Evolutionary conservation across 495 filamentous ascomycete genomes (phyloP).

Genomic region (Lasiosphaeria miniovina): DNA sequence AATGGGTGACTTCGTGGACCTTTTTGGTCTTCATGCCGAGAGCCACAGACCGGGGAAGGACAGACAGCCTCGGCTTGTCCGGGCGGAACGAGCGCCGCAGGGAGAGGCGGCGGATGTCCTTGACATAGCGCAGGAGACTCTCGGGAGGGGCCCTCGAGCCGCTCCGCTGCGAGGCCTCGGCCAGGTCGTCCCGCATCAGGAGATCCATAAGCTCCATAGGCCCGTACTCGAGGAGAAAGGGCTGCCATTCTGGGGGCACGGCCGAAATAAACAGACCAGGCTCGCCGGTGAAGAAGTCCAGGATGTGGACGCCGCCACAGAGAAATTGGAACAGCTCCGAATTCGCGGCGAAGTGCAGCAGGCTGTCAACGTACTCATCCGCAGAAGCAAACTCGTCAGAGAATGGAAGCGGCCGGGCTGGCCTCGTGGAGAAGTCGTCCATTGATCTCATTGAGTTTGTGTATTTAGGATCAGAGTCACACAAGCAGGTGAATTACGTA

Average conservation of each 20-base stretch:
- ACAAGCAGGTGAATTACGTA: background rate
- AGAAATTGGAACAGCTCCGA: conserved; percentile 79
- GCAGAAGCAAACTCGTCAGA: conserved; percentile 42
- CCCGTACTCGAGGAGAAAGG: conserved; percentile 66
- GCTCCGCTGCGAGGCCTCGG: conserved; percentile 27
- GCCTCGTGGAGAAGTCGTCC: conserved; percentile 32
- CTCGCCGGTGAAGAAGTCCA: conserved; percentile 91
- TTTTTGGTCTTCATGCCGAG: conserved; percentile 97
- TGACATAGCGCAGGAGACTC: conserved; percentile 70
- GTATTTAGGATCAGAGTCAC: background rate
- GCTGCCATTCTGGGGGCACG: conserved; percentile 75
- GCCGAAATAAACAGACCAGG: conserved; percentile 69
- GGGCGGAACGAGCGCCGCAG: conserved; percentile 59
- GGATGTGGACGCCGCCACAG: conserved; percentile 89
- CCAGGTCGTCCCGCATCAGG: conserved; percentile 70
- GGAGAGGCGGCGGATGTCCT: conserved; percentile 65
- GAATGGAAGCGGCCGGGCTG: conserved; percentile 42
- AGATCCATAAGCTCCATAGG: conserved; percentile 74
- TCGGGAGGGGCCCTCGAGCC: conserved; percentile 56
- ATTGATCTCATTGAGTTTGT: conserved; percentile 10
- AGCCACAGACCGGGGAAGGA: conserved; percentile 65
- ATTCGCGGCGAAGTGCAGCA: conserved; percentile 71
- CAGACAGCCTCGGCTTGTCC: conserved; percentile 39
- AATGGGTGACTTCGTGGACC: conserved; percentile 79
- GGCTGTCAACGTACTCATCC: conserved; percentile 73